phyloP scores from a whole-genome alignment of 2,329 filamentous ascomycete species.

The Pezicula radicicola region DNA sequence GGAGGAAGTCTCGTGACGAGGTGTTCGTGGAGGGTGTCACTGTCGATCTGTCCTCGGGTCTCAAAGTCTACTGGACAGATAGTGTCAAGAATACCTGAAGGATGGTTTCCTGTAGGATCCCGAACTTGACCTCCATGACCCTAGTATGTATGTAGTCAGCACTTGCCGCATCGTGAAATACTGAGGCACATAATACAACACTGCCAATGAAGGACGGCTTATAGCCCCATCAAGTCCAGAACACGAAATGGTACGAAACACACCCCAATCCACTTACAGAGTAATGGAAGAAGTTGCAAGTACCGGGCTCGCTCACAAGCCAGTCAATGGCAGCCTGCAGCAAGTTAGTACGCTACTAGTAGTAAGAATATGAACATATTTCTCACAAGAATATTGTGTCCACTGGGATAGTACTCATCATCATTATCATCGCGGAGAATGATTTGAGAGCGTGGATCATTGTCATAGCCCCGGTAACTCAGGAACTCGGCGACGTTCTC shows the following conservation, averaged over 20 bases:
- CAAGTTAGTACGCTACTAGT: constrained; percentile 17
- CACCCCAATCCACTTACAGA: constrained; percentile 29
- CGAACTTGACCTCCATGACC: constrained; percentile 53
- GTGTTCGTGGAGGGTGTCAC: constrained; percentile 46
- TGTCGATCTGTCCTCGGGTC: constrained; percentile 49
- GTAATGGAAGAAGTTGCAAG: constrained; percentile 54
- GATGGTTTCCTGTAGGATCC: constrained; percentile 37
- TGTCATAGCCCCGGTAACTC: constrained; percentile 32
- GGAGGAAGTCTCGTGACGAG: constrained; percentile 49
- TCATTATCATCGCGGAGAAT: constrained; percentile 31
- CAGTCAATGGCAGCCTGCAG: constrained; percentile 50
- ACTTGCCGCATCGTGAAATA: too few relatives aligned
- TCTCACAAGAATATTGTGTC: constrained; percentile 29
- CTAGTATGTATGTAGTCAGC: too few relatives aligned
- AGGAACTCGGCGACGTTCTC: constrained; percentile 34
- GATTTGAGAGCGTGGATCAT: constrained; percentile 30
- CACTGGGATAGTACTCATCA: constrained; percentile 31
- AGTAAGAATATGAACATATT: neutral
- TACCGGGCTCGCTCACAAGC: constrained; percentile 51
- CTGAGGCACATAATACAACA: too few relatives aligned
- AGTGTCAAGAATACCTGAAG: constrained; percentile 43
- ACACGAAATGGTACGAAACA: too few relatives aligned
- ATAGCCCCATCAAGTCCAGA: too few relatives aligned
- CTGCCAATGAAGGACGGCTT: too few relatives aligned
- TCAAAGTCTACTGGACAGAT: constrained; percentile 53